These are phyloP conservation scores for Umbelopsis ramanniana DNA, from an alignment of 192 early-diverging fungal species.

Conservation along the genomic window DNA sequence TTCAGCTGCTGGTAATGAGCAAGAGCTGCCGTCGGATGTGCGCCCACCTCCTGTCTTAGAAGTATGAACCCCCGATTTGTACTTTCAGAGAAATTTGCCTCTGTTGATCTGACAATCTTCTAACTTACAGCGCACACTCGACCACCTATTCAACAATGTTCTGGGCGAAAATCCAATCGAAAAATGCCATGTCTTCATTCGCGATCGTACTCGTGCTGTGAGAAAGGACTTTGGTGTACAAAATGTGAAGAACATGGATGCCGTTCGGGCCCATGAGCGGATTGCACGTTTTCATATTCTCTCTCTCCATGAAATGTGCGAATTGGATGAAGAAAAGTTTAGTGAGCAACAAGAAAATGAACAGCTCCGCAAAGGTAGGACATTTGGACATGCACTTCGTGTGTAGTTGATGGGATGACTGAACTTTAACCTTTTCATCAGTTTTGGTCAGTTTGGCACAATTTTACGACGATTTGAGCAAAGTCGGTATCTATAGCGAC, in stretches of 20 bases:
- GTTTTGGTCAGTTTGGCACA: conserved; percentile 84
- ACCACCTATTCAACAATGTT: conserved; percentile 64
- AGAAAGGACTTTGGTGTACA: conserved; percentile 88
- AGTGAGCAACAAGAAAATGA: conserved; percentile 85
- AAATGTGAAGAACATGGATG: conserved; percentile 71
- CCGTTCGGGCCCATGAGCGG: conserved; percentile 74
- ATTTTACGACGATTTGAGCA: conserved; percentile 80
- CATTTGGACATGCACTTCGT: background rate
- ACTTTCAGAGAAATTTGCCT: background rate
- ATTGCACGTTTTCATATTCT: conserved; percentile 90
- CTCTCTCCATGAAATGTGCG: conserved; percentile 74
- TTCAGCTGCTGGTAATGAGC: conserved; percentile 84
- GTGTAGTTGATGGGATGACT: background rate
- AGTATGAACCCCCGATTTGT: conserved; percentile 41
- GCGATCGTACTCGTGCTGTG: conserved; percentile 85
- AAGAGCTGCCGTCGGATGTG: conserved; percentile 87
- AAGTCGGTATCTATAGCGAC: conserved; percentile 52
- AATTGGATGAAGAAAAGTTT: conserved; percentile 57
- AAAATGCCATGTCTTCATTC: conserved; percentile 78
- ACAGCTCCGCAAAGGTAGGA: conserved; percentile 84
- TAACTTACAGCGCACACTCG: conserved; percentile 53
- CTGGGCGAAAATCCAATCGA: conserved; percentile 60
- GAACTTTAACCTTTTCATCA: background rate
- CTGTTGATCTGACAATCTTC: background rate
- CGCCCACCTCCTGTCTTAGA: conserved; percentile 75